These are phyloP conservation scores for Gentiana straminea DNA, from an alignment of 257 asterid genomes.

Conservation along the genomic window DNA sequence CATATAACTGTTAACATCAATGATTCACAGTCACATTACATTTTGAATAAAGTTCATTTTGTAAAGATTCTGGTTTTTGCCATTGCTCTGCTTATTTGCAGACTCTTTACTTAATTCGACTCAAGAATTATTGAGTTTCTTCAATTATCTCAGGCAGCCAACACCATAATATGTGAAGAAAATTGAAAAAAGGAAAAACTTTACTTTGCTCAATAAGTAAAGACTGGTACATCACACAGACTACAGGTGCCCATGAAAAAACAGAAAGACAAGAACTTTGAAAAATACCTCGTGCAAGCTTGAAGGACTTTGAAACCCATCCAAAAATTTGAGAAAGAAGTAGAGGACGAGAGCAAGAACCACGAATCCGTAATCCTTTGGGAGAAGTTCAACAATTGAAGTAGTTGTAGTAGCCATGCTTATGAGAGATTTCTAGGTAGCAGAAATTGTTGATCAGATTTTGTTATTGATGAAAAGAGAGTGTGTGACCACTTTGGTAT, in stretches of 20 bases:
- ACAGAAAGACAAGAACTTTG: not conserved
- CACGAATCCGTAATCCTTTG: constrained; percentile 73
- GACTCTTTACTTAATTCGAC: too few relatives aligned
- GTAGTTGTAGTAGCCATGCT: constrained; percentile 28
- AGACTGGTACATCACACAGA: not conserved
- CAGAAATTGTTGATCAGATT: not conserved
- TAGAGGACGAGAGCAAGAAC: constrained; percentile 47
- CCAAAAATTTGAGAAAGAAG: constrained; percentile 67
- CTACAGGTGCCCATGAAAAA: not conserved
- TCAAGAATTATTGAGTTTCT: too few relatives aligned
- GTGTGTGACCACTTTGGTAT: not conserved
- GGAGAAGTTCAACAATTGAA: constrained; percentile 37
- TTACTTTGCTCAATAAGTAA: not conserved
- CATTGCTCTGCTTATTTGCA: too few relatives aligned
- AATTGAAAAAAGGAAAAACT: not conserved
- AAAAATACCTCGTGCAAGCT: constrained; percentile 57
- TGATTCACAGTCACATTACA: too few relatives aligned
- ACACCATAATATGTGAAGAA: not conserved
- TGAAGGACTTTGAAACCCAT: constrained; percentile 51
- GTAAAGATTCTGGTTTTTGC: too few relatives aligned
- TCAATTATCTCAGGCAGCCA: too few relatives aligned
- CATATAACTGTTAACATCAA: too few relatives aligned
- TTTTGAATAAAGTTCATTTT: too few relatives aligned
- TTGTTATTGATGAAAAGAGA: not conserved
- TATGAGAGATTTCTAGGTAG: not conserved